These are phyloP conservation scores for Populus alba DNA, from an alignment of 345 rosid species.

Conservation along the genomic window DNA sequence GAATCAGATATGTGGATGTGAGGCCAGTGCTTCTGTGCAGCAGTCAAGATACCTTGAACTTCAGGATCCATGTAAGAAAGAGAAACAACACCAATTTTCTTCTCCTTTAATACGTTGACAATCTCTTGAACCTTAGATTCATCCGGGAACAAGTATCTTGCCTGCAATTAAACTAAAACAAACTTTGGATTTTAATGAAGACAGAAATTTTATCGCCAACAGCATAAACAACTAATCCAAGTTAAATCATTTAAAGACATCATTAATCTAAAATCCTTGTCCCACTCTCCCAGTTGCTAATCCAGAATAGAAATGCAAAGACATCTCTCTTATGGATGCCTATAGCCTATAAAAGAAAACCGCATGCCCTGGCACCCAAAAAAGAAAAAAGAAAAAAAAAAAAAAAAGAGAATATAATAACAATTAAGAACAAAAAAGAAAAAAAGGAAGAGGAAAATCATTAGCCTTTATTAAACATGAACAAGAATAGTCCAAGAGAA, in stretches of 20 bases:
- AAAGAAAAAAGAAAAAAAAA: neutral
- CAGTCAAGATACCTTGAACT: constrained; percentile 94
- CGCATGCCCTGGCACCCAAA: neutral
- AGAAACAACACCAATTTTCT: constrained; percentile 87
- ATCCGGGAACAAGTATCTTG: constrained; percentile 70
- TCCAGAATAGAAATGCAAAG: neutral
- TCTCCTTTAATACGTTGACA: constrained; percentile 66
- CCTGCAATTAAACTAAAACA: constrained; percentile 35
- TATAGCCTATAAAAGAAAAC: neutral
- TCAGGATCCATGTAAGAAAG: constrained; percentile 99
- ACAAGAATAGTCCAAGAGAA: neutral
- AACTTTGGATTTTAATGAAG: constrained; percentile 18
- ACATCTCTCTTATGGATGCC: neutral
- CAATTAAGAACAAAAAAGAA: too few species aligned
- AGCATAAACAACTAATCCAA: neutral
- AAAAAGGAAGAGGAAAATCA: neutral
- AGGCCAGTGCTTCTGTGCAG: constrained; percentile 91
- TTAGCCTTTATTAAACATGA: neutral
- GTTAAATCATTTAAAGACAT: neutral
- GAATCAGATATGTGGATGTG: constrained; percentile 92
- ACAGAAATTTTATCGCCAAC: neutral
- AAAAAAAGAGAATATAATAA: neutral
- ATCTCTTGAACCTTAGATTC: constrained; percentile 66
- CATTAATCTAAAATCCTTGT: neutral
- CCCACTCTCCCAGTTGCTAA: neutral